Evolutionary conservation across 352 stramenopile genomes (phyloP), one percentile per base, ranked within the genome.

Genomic region (Pythium grandisporangium): DNA sequence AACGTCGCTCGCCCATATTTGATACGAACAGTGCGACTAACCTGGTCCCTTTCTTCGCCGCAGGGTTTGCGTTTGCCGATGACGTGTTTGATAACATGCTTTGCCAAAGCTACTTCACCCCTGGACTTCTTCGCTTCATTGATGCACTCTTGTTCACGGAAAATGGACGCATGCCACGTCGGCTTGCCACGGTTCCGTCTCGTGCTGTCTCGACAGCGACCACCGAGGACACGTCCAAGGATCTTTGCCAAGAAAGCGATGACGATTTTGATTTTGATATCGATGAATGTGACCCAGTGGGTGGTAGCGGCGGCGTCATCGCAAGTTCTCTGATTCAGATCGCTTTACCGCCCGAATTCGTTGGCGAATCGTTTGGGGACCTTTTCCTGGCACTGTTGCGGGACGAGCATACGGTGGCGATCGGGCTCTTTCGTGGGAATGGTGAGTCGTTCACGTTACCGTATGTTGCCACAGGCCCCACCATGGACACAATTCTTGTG

Each of bases 11-110:
- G 13, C 19, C 39, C 0, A 34, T 5, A 60, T 83, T 76, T 34
- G 70, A 79, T 21, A 62, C 68, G 6, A 57, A 55, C 14, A 57
- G 55, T 27, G 54, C 66, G 6, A 52, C 66, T 6, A n/a, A n/a
- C n/a, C 39, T 75, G 21, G 41, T 85, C 7, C 65, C 72, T 6
- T 85, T 85, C 46, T 82, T 81, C 40, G 72, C 72, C 1, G 72
- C 72, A 11, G 72, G 72, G 10, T 81, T 77, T 17, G 69, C 63
- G 1, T 77, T 85, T 37, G 58, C 62, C 16, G 66, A 70, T 35
- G 72, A 83, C 37, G 62, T 83, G 22, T 85, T 85, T 30, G 69
- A 85, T 63, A 85, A 75, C 30, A 73, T 85, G 59, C 42, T 85
- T 17, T 85, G 72, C 24, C 69, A 83, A 33, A 83, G 69, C 43